Percentiles rank a stretch among this genome's conserved stretches.
These are phyloP conservation scores for Carex scoparia DNA, from an alignment of 176 grass and related monocot genomes.

Conservation along the genomic window DNA sequence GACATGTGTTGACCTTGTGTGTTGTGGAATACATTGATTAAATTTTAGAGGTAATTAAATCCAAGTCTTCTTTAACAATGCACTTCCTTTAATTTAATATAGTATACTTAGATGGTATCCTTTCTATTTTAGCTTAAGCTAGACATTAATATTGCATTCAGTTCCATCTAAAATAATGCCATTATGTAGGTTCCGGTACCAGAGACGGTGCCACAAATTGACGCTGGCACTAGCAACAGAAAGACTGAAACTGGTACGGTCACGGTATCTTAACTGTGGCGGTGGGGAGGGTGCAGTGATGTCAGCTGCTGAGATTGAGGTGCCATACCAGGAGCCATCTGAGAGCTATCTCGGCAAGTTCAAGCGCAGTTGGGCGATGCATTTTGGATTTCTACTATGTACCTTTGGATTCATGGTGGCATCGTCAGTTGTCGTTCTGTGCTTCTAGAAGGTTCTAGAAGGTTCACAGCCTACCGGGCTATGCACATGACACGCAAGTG, in stretches of 20 bases:
- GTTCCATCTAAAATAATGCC: neutral
- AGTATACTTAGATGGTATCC: neutral
- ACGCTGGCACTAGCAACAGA: conserved; percentile 83
- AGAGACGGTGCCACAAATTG: conserved; percentile 93
- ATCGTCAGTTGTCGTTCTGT: conserved; percentile 53
- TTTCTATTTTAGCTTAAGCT: neutral
- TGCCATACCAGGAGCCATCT: conserved; percentile 87
- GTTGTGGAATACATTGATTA: neutral
- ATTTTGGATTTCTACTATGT: conserved; percentile 71
- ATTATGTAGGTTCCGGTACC: conserved; percentile 46
- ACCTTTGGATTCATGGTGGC: conserved; percentile 87
- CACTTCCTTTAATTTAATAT: neutral
- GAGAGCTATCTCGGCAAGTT: conserved; percentile 88
- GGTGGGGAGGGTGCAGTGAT: conserved; percentile 31
- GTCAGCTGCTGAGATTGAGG: conserved; percentile 54
- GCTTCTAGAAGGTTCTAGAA: conserved; percentile 63
- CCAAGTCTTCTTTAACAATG: neutral
- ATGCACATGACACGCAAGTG: neutral
- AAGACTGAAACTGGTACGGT: conserved; percentile 64
- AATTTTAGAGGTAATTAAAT: neutral
- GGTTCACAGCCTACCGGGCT: neutral
- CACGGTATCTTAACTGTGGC: conserved; percentile 12
- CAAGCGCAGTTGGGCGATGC: conserved; percentile 76
- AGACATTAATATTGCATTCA: neutral
- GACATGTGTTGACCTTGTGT: neutral